Conservation (phyloP, 1,284 basidiomycete genomes). For the Volvariella surrecta region DNA sequence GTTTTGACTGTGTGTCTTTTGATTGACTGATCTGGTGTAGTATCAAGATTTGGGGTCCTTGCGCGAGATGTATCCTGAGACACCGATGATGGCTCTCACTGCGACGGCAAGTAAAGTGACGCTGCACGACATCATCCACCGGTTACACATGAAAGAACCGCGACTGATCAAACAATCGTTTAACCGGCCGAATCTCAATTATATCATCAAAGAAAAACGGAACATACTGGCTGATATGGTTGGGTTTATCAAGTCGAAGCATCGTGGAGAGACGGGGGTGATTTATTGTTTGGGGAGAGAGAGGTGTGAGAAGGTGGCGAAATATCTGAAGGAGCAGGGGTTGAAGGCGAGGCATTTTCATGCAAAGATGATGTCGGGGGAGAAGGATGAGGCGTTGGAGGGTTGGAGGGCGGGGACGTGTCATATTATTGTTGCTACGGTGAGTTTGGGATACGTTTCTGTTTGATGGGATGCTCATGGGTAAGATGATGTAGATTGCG, state of each 20-base stretch:
- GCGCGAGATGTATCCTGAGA: constrained; percentile 62
- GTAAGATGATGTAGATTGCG: constrained; percentile 45
- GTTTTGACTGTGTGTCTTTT: constrained; percentile 2
- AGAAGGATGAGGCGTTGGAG: constrained; percentile 58
- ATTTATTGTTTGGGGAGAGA: constrained; percentile 77
- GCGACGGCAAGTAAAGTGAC: constrained; percentile 84
- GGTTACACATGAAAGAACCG: constrained; percentile 58
- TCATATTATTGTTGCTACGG: constrained; percentile 88
- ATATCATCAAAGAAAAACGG: constrained; percentile 63
- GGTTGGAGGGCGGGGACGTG: constrained; percentile 74
- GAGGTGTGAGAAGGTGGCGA: constrained; percentile 77
- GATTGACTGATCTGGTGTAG: constrained; percentile 25
- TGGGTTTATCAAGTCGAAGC: constrained; percentile 57
- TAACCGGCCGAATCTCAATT: constrained; percentile 87
- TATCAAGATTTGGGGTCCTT: constrained; percentile 64
- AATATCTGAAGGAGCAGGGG: constrained; percentile 31
- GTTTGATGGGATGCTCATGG: constrained; percentile 1
- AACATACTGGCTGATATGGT: constrained; percentile 62
- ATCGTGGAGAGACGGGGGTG: constrained; percentile 67
- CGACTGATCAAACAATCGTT: constrained; percentile 75
- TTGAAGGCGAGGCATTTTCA: constrained; percentile 82
- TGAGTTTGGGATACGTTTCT: constrained; percentile 19
- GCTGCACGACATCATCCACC: constrained; percentile 70
- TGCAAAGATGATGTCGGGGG: constrained; percentile 63
- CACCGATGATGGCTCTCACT: constrained; percentile 95